Evolutionary conservation across 345 rosid genomes (phyloP).

Genomic region (Salix dunnii): DNA sequence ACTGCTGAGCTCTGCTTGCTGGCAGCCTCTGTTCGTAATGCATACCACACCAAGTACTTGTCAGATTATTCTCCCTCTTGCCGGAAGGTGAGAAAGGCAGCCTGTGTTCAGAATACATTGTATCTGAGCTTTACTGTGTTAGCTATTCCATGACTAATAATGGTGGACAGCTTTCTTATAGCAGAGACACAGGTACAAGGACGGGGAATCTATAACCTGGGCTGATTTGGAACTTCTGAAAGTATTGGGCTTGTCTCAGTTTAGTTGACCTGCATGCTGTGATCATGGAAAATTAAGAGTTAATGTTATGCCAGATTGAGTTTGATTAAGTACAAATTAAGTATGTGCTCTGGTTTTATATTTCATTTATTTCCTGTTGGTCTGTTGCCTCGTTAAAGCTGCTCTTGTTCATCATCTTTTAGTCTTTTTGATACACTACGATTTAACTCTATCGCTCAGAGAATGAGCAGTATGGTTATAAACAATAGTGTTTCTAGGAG

Average conservation of each 20-base stretch:
- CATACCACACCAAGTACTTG: slow-evolving; percentile 75
- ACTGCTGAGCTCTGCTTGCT: slow-evolving; percentile 84
- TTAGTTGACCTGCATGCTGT: slow-evolving; percentile 6
- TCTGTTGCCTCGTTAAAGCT: neutral
- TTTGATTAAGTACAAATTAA: neutral
- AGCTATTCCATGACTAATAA: slow-evolving; percentile 57
- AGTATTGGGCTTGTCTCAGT: slow-evolving; percentile 2
- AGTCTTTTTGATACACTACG: neutral
- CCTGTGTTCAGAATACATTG: slow-evolving; percentile 17
- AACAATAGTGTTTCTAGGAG: neutral
- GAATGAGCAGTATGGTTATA: neutral
- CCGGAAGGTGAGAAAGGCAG: slow-evolving; percentile 48
- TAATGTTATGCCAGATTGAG: neutral
- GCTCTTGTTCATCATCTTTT: neutral
- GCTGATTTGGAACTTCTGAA: neutral
- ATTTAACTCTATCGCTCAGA: neutral
- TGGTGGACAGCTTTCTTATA: slow-evolving; percentile 28
- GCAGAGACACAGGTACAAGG: slow-evolving; percentile 58
- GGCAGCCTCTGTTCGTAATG: slow-evolving; percentile 77
- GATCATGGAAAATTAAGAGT: neutral
- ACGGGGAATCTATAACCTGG: slow-evolving; percentile 61
- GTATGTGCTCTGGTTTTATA: neutral
- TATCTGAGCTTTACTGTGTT: slow-evolving; percentile 72
- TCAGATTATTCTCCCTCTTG: slow-evolving; percentile 41
- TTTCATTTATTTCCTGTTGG: neutral